Base-by-base conservation (phyloP, 768 basidiomycete genomes). In the Rhizopogon vinicolor region DNA sequence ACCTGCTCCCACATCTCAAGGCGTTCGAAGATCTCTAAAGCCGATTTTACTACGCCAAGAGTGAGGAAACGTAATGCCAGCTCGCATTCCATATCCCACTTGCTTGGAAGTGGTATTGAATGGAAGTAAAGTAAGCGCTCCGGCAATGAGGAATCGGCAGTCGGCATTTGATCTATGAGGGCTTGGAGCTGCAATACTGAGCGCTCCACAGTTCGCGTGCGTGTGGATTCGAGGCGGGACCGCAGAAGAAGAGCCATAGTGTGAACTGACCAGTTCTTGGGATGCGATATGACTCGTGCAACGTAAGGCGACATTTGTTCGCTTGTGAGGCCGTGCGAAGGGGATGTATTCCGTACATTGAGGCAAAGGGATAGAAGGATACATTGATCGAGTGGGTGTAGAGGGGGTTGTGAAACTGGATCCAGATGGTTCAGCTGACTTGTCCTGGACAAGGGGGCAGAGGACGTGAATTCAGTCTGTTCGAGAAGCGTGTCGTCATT, bases 1-100 rank as follows among this genome's bases (percentile, higher is more conserved):
- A 91, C 94, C 60, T 98, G 92, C 72, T 97, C 97, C 95, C 95
- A 99, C 93, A 98, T 93, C 73, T 98, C 94, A 57, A 98, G 76
- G 37, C 91, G 81, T 72, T 93, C 89, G 65, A 93, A 98, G 53
- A 98, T 95, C 68, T 90, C 95, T 48, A 98, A 75, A 0, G 97
- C 95, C 5, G 91, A 93, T 61, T 86, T 86, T 56, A 90, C 78
- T 54, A 96, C 93, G 14, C 97, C 97, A 48, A 98, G 76, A 44
- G 83, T 79, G 60, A 94, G 74, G 73, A 89, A 94, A 52, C 92
- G 82, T 61, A 79, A 70, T 1, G 93, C 97, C 22, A 99, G 79
- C 69, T 99, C 97, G 41, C 82, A 80, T 66, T 98, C 92, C 77
- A 98, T 80, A 64, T 91, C 91, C 97, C 97, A 99, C 63, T 85